Evolutionary conservation across 257 asterid species (phyloP).

Genomic region (Vinca minor): DNA sequence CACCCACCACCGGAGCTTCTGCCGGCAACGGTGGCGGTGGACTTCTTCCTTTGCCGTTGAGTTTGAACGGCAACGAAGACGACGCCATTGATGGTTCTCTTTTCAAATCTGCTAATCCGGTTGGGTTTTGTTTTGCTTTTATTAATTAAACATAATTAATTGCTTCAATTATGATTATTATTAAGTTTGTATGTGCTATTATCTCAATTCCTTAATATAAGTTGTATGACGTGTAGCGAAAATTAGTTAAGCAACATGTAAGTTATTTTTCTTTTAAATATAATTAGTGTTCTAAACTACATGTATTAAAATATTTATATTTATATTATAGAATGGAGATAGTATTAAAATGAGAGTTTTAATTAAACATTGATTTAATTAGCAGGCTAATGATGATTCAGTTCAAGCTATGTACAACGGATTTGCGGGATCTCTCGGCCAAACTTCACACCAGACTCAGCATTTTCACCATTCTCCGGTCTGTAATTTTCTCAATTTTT

Average conservation of each 20-base stretch:
- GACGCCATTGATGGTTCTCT: constrained; percentile 25
- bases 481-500: background rate
- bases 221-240: no score
- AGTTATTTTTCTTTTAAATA: no score
- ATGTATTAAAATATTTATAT: no score
- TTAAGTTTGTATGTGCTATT: background rate
- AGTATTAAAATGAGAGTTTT: background rate
- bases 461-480: constrained; percentile 66
- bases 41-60: constrained; percentile 38
- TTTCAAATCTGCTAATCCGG: constrained; percentile 42
- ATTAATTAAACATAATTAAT: background rate
- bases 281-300: no score
- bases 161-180: background rate
- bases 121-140: constrained; percentile 20
- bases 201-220: no score
- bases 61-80: constrained; percentile 25
- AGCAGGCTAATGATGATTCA: constrained; percentile 55
- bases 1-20: constrained; percentile 15
- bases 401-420: constrained; percentile 63
- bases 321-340: no score
- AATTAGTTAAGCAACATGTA: no score
- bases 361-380: constrained; percentile 6
- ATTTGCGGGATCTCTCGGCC: constrained; percentile 50
- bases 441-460: constrained; percentile 47
- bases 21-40: constrained; percentile 14